Evolutionary conservation across 495 filamentous ascomycete species (phyloP), one percentile per base, ranked within the genome.

Genomic region (Penicillium manginii): DNA sequence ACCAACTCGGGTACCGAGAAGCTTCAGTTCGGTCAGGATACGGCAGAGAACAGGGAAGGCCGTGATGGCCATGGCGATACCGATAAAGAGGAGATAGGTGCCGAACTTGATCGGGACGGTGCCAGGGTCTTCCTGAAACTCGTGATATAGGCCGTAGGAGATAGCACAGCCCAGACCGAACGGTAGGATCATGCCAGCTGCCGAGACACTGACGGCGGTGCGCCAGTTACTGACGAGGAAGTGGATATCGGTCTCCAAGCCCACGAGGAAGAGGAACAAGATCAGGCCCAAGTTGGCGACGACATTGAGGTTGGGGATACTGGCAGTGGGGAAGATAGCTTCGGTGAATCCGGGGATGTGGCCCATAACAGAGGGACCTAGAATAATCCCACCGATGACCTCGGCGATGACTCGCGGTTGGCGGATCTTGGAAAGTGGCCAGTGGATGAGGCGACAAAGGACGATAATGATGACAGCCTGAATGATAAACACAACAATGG

Each of bases 321-420:
- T 90, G 2, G 73, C 83, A 2, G 74, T 60, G 0, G 92, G 92
- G 69, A 96, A 93, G 61, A 96, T 92, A 65, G 88, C 74, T 4
- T 82, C 68, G 31, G 83, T 83, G 73, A 97, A 98, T 50, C 88
- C 87, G 3, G 91, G 91, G 35, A 96, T 90, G 31, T 86, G 86
- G 60, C 91, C 90, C 81, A 96, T 82, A 18, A 96, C 91, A 1
- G 90, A 91, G 6, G 91, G 93, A 39, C 93, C 94, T 9, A 98
- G 80, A 5, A 98, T 67, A 65, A 98, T 92, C 54, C 94, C 94
- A 21, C 88, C 93, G 59, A 98, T 88, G 40, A 98, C 91, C 82
- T 98, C 94, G 42, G 94, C 91, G 64, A 98, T 98, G 57, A 98
- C 93, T 57, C 89, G 85, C 47, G 93, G 93, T 68, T 98, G 93